These are phyloP conservation scores for Leucogyrophana mollusca DNA, from an alignment of 768 basidiomycete species.

Conservation along the genomic window DNA sequence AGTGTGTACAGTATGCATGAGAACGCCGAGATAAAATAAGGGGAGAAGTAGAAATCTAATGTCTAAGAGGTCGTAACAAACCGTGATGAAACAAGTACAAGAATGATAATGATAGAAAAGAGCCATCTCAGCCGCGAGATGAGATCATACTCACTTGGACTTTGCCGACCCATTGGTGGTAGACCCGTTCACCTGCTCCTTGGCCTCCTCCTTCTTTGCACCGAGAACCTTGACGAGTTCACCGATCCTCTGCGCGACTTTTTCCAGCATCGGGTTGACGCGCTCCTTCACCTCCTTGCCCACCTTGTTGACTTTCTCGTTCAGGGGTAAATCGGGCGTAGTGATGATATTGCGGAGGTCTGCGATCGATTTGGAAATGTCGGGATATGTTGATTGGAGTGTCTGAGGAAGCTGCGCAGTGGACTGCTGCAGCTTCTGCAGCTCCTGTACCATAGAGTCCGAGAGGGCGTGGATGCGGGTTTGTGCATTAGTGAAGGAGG, in stretches of 20 bases:
- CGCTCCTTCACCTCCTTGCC: conserved; percentile 57
- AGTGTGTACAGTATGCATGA: conserved; percentile 20
- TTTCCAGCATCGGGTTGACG: conserved; percentile 61
- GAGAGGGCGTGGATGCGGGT: conserved; percentile 58
- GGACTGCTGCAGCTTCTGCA: conserved; percentile 64
- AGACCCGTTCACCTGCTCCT: neutral
- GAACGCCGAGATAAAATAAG: conserved; percentile 8
- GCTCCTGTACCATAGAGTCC: conserved; percentile 63
- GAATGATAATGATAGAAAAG: conserved; percentile 10
- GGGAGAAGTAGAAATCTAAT: conserved; percentile 15
- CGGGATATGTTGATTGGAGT: conserved; percentile 56
- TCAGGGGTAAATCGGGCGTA: conserved; percentile 52
- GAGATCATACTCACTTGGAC: neutral
- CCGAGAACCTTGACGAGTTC: conserved; percentile 25
- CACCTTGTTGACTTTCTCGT: conserved; percentile 61
- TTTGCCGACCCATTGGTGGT: conserved; percentile 8
- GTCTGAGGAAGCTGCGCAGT: conserved; percentile 58
- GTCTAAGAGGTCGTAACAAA: conserved; percentile 15
- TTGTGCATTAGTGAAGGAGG: conserved; percentile 54
- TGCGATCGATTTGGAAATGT: conserved; percentile 48
- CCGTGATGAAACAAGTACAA: neutral
- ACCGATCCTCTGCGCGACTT: conserved; percentile 38
- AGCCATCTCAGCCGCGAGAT: neutral
- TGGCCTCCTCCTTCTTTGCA: conserved; percentile 26
- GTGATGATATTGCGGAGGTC: conserved; percentile 56